phyloP scores from a whole-genome alignment of 2,329 filamentous ascomycete species.

The Eurotiales sp. region DNA sequence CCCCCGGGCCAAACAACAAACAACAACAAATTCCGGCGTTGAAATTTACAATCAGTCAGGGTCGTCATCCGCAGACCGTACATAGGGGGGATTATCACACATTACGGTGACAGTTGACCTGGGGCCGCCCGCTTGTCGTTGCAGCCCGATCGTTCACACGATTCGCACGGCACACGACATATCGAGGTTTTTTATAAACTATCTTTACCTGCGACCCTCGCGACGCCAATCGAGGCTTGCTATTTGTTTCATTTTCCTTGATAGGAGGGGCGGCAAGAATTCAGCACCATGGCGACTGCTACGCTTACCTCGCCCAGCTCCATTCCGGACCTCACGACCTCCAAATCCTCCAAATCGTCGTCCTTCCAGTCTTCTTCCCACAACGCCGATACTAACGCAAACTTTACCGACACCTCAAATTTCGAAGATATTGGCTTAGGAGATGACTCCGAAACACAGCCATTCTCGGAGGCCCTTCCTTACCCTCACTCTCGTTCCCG shows the following conservation, averaged over 20 bases:
- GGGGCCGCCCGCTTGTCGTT: no score
- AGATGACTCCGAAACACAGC: slow-evolving; percentile 48
- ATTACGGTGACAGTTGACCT: no score
- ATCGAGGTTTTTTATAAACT: no score
- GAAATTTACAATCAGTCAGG: no score
- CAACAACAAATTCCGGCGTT: background rate
- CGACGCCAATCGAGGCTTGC: background rate
- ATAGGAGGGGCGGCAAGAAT: no score
- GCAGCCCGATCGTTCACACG: no score
- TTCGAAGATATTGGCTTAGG: slow-evolving; percentile 93
- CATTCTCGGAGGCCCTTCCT: slow-evolving; percentile 1
- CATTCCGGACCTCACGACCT: slow-evolving; percentile 73
- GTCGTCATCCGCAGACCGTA: no score
- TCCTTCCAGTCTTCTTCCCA: slow-evolving; percentile 81
- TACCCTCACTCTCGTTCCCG: slow-evolving; percentile 14
- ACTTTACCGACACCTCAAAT: slow-evolving; percentile 69
- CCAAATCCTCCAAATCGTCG: slow-evolving; percentile 87
- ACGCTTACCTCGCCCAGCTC: slow-evolving; percentile 53
- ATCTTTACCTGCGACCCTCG: no score
- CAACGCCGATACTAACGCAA: slow-evolving; percentile 63
- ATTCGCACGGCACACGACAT: no score
- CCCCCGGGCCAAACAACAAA: background rate
- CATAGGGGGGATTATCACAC: no score
- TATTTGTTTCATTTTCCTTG: no score
- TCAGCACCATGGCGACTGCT: slow-evolving; percentile 12